These are phyloP conservation scores for Fusarium sp. DNA, from an alignment of 2,329 filamentous ascomycete species.

Conservation along the genomic window DNA sequence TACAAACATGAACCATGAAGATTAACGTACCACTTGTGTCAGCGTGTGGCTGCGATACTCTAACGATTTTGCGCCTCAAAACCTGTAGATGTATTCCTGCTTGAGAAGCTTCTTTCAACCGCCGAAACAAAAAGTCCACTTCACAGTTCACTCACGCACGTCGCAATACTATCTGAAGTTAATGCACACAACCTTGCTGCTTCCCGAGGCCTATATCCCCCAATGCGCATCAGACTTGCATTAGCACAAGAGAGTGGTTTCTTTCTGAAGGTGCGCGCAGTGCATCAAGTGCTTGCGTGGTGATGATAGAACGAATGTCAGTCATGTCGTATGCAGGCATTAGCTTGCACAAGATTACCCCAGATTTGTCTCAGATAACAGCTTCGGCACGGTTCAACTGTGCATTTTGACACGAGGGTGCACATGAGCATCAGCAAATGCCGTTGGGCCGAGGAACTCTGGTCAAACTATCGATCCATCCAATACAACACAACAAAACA, in stretches of 20 bases:
- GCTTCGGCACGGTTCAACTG: conserved; percentile 5
- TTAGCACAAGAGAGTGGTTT: conserved; percentile 7
- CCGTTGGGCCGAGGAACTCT: conserved; percentile 32
- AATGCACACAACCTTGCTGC: neutral
- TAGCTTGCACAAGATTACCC: conserved; percentile 25
- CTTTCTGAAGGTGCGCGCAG: conserved; percentile 2
- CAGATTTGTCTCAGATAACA: conserved; percentile 35
- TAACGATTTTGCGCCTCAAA: neutral
- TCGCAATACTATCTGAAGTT: neutral
- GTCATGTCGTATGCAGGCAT: conserved; percentile 6
- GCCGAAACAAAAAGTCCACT: too few species aligned
- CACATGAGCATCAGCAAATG: conserved; percentile 17
- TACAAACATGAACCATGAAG: neutral
- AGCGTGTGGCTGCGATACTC: neutral
- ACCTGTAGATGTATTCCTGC: neutral
- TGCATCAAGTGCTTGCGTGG: conserved; percentile 6
- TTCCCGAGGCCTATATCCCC: neutral
- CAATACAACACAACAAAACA: conserved; percentile 4
- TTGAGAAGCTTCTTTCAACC: neutral
- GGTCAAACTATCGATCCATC: neutral
- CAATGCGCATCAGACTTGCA: conserved; percentile 35
- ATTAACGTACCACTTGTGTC: too few species aligned
- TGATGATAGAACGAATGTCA: conserved; percentile 4
- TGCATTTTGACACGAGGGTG: conserved; percentile 1
- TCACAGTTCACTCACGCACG: neutral